Evolutionary conservation across 495 filamentous ascomycete species (phyloP).

Genomic region (Glarea lozoyensis): DNA sequence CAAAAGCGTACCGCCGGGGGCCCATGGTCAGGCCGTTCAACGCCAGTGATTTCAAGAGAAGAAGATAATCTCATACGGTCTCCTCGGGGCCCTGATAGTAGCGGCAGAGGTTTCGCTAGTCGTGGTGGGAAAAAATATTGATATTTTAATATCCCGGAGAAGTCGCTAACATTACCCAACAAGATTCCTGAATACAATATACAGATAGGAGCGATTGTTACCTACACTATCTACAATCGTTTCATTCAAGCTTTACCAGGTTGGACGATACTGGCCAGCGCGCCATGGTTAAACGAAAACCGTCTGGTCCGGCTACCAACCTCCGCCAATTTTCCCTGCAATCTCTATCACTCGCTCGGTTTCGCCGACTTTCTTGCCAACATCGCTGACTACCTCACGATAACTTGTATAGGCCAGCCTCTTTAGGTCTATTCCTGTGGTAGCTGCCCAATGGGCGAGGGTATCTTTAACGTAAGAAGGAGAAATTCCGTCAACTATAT

Average conservation of each 20-base stretch:
- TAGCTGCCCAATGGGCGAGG: conserved; percentile 61
- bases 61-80: conserved; percentile 47
- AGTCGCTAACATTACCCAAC: no score
- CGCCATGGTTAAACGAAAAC: no score
- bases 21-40: conserved; percentile 31
- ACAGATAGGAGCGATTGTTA: no score
- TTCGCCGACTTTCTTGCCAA: conserved; percentile 66
- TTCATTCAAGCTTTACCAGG: no score
- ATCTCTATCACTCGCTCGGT: conserved; percentile 81
- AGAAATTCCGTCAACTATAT: conserved; percentile 47
- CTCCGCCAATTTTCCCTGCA: conserved; percentile 86
- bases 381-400: conserved; percentile 86
- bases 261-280: no score
- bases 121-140: conserved; percentile 18
- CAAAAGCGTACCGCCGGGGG: conserved; percentile 41
- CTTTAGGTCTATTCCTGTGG: conserved; percentile 59
- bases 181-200: no score
- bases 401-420: conserved; percentile 79
- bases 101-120: conserved; percentile 46
- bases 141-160: no score
- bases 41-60: conserved; percentile 36
- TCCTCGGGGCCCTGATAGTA: conserved; percentile 68
- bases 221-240: no score
- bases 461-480: conserved; percentile 45
- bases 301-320: no score